phyloP scores from a whole-genome alignment of 305 asterid species.

The Fraxinus velutina region DNA sequence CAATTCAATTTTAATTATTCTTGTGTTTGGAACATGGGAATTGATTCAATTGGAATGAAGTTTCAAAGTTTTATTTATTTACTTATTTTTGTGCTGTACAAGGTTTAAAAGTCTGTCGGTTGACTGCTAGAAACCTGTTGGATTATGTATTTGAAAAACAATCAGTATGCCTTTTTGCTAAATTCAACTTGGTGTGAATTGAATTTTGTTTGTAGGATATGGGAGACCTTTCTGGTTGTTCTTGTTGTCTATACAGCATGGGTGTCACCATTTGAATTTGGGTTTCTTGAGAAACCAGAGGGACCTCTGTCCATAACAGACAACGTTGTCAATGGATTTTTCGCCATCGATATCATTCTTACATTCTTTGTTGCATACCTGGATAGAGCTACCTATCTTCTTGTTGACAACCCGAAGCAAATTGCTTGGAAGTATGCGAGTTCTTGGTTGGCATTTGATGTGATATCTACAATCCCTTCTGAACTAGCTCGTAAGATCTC shows the following conservation, averaged over 20 bases:
- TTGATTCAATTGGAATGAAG: not conserved
- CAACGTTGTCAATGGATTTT: constrained; percentile 71
- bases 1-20: not conserved
- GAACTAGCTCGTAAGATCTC: constrained; percentile 65
- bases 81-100: not conserved
- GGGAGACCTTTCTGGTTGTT: constrained; percentile 66
- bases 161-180: constrained; percentile 14
- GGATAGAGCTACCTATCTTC: constrained; percentile 58
- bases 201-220: constrained; percentile 52
- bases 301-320: constrained; percentile 48
- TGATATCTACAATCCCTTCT: constrained; percentile 75
- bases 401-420: constrained; percentile 52
- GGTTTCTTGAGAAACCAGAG: constrained; percentile 51
- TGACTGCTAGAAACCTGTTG: not conserved
- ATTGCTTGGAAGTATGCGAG: constrained; percentile 63
- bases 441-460: constrained; percentile 67
- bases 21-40: not conserved
- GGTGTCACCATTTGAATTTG: constrained; percentile 90
- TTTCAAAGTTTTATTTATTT: not conserved
- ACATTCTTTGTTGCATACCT: constrained; percentile 85
- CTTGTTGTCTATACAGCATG: constrained; percentile 82
- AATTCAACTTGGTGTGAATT: constrained; percentile 25
- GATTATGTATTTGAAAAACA: not conserved
- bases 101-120: not conserved
- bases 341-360: constrained; percentile 71